Evolutionary conservation across 2,329 filamentous ascomycete genomes (phyloP), one percentile per base, ranked within the genome.

Genomic region (Periconia macrospinosa): DNA sequence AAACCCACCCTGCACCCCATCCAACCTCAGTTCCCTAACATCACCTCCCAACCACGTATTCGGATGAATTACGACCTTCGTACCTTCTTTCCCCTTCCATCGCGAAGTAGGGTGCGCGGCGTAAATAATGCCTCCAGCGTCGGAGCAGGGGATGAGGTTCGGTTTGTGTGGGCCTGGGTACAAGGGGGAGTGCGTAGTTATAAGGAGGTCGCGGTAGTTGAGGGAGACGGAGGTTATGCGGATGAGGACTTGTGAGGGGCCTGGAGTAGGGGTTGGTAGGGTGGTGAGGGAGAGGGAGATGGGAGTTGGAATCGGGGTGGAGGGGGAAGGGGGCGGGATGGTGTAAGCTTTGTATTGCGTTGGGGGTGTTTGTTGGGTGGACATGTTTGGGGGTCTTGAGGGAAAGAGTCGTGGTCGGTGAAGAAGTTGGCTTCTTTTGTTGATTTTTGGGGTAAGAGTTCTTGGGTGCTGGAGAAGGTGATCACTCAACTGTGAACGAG

Each of bases 51-150:
- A 20, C 62, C 60, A 61, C 2, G 47, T 50, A 20, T 40, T 53
- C 3, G 53, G 41, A 37, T 61, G 52, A 1, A 63, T 13, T 1
- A 59, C 40, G 1, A 65, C 57, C 1, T 14, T 27, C 13, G 44
- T 18, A 14, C 58, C 50, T 45, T 59, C 52, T 33, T 46, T 41
- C n/a, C 49, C 35, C 5, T 20, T 20, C 52, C 49, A 63, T 20
- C 11, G 23, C 3, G 57, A 60, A 10, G 19, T 15, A 2, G 53
- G 15, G 19, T 52, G 49, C 1, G 50, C 41, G 18, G 54, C 43
- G 15, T 30, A 30, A 41, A 67, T 57, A 11, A 52, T 46, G 1
- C 66, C 66, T 2, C 61, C 60, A 10, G 59, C 63, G 41, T 68
- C 66, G 42, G 53, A 54, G 43, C 62, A 53, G 10, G 62, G 60